Base-by-base conservation (phyloP, 1,139 yeast genomes). In the Taphrina betulina region DNA sequence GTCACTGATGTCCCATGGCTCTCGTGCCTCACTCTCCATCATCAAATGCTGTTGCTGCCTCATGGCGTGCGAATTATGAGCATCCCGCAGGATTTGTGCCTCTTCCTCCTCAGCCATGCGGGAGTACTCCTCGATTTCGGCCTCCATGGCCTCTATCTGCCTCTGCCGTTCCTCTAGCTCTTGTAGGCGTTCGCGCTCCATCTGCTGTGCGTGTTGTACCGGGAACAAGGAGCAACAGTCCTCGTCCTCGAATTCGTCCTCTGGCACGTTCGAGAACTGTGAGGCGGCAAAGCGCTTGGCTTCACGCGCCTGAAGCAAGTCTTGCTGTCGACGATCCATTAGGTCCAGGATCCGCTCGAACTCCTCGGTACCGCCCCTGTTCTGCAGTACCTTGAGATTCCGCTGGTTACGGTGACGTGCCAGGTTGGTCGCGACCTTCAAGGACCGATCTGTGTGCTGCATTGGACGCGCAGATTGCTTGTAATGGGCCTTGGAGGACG, bases 1-100 rank as follows among this genome's bases (percentile, higher is more conserved):
- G 38, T 43, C 48, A 14, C 48, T 43, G 19, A 43, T 33, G n/a
- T 43, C 48, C 48, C 48, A 43, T 7, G 48, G 48, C 28, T 43
- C 48, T 20, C 48, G 24, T 4, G 28, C 2, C 12, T 43, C 38
- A 14, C 38, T 43, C 28, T 31, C 26, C 48, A 43, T 43, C 29
- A 43, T 28, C 7, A 17, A 19, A 19, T 43, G 16, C 29, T 43
- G 48, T n/a, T 43, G 29, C 8, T 43, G 48, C 1, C 48, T 19
- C 48, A 43, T 43, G 16, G 48, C 29, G 26, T 14, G 14, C 12
- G 48, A 19, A 16, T 29, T 33, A 17, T 5, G 38, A 12, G 48
- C 48, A 33, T 43, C 48, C 8, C 38, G 7, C 16, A n/a, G 23
- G 37, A 43, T 31, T 31, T 14, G 24, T 16, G 29, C 29, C 14